These are phyloP conservation scores for Rhizophagus sp. DNA, from an alignment of 192 early-diverging fungal species.

Conservation along the genomic window DNA sequence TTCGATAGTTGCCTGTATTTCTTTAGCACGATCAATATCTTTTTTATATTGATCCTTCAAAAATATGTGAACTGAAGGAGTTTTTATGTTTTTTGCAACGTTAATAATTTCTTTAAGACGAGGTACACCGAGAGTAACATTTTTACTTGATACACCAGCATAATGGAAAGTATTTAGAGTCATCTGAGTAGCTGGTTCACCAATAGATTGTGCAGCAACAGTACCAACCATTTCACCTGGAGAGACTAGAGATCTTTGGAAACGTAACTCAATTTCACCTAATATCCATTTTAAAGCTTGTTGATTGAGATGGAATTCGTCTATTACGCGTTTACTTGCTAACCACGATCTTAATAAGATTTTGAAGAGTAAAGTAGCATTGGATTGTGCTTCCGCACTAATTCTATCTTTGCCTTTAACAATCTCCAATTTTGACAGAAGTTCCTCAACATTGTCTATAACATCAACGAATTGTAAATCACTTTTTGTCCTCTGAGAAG, in stretches of 20 bases:
- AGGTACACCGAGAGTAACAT: conserved; percentile 97
- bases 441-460: conserved; percentile 44
- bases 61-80: conserved; percentile 81
- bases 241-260: conserved; percentile 87
- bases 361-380: conserved; percentile 92
- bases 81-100: conserved; percentile 95
- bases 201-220: conserved; percentile 97
- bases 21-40: conserved; percentile 83
- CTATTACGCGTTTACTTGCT: conserved; percentile 82
- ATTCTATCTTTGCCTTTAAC: conserved; percentile 89
- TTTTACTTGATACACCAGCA: conserved; percentile 96
- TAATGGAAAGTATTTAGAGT: conserved; percentile 99
- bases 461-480: conserved; percentile 43
- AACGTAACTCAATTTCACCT: conserved; percentile 90
- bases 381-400: conserved; percentile 83
- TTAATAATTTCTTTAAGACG: conserved; percentile 99
- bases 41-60: conserved; percentile 68
- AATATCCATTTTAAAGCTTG: conserved; percentile 94
- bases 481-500: conserved; percentile 42
- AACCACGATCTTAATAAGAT: conserved; percentile 79
- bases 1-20: conserved; percentile 84
- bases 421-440: conserved; percentile 55
- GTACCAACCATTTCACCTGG: conserved; percentile 99
- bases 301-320: conserved; percentile 83
- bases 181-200: conserved; percentile 99